phyloP scores from a whole-genome alignment of 192 early-diverging fungal species.

The Mortierella claussenii region DNA sequence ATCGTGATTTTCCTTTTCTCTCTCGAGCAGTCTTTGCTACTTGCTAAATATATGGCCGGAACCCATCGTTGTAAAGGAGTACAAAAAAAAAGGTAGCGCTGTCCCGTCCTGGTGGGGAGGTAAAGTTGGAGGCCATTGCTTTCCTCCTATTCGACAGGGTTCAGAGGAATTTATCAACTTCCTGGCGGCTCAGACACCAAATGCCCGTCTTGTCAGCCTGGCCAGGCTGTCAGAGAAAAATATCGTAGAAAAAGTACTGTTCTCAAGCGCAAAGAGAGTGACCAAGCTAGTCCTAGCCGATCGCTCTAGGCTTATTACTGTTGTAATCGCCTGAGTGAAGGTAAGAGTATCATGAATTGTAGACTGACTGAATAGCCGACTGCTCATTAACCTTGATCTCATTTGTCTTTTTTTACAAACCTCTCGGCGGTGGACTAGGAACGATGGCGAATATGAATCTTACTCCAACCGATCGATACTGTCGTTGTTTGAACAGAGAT shows the following conservation, averaged over 20 bases:
- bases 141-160: slow-evolving; percentile 24
- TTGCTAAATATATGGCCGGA: not conserved
- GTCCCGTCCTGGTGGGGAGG: too few relatives aligned
- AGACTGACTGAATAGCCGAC: not conserved
- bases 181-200: too few relatives aligned
- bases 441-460: too few relatives aligned
- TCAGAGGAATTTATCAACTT: slow-evolving; percentile 9
- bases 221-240: not conserved
- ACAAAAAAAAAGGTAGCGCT: not conserved
- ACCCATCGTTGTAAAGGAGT: not conserved
- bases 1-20: too few relatives aligned
- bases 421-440: too few relatives aligned
- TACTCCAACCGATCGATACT: too few relatives aligned
- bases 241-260: not conserved
- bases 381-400: not conserved
- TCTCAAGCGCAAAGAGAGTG: not conserved
- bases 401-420: slow-evolving; percentile 2
- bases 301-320: too few relatives aligned
- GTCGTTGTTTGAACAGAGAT: too few relatives aligned
- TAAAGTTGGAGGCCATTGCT: not conserved
- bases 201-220: not conserved
- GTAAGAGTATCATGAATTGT: not conserved
- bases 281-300: too few relatives aligned
- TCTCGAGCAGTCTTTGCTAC: too few relatives aligned
- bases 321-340: too few relatives aligned